Evolutionary conservation across 306 rosid species (phyloP).

Genomic region (Quercus dentata): DNA sequence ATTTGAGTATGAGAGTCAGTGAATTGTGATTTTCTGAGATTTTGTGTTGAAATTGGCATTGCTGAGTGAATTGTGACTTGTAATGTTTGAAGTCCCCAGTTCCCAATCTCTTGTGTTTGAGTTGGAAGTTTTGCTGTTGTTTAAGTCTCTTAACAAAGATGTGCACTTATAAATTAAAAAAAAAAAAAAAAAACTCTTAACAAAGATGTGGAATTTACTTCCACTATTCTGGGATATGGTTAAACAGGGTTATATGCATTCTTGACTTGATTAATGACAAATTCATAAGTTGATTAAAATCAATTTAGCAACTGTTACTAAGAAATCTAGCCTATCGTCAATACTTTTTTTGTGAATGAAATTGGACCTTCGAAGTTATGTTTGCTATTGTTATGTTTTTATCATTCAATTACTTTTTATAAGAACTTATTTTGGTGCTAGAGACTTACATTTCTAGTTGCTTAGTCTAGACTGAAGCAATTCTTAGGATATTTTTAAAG

Average conservation of each 20-base stretch:
- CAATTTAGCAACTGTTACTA: not conserved
- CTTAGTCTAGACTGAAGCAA: not conserved
- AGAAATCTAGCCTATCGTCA: not conserved
- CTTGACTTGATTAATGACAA: not conserved
- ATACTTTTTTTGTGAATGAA: not conserved
- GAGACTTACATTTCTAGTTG: not conserved
- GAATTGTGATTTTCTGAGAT: not conserved
- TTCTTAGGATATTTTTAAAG: not conserved
- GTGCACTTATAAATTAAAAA: no score
- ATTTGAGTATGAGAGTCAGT: not conserved
- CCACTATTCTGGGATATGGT: no score
- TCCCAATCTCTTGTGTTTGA: no score
- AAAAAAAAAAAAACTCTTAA: no score
- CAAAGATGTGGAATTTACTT: no score
- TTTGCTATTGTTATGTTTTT: not conserved
- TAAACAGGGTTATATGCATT: not conserved
- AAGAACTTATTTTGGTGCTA: not conserved
- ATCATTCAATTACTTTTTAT: not conserved
- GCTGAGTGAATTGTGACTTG: not conserved
- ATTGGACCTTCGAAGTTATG: not conserved
- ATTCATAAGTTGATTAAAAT: not conserved
- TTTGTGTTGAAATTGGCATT: constrained; percentile 7
- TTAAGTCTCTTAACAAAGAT: no score
- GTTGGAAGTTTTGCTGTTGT: no score
- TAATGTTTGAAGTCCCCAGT: no score